phyloP scores from a whole-genome alignment of 371 early-diverging fungal species.

The Syncephalastrum contaminatum region DNA sequence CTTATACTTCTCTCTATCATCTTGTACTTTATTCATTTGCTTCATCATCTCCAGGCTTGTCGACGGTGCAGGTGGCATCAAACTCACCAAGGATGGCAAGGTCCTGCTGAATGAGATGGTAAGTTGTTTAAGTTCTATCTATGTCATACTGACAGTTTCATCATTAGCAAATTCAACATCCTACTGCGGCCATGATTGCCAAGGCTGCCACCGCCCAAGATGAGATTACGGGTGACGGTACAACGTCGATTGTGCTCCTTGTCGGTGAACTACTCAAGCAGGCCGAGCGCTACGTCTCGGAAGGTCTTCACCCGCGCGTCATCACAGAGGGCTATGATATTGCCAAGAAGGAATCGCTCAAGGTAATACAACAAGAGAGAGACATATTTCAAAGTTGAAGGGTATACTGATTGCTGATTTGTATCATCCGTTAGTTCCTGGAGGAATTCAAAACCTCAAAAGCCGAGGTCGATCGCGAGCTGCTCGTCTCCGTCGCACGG shows the following conservation, averaged over 20 bases:
- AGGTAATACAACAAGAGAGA: slow-evolving; percentile 40
- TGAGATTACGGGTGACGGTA: slow-evolving; percentile 99
- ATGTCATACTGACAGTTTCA: not conserved
- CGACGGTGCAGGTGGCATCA: slow-evolving; percentile 93
- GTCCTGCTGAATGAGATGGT: slow-evolving; percentile 98
- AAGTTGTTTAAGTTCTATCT: too few species aligned
- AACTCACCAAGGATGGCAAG: slow-evolving; percentile 97
- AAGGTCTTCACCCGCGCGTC: slow-evolving; percentile 97
- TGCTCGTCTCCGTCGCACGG: slow-evolving; percentile 90
- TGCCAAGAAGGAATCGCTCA: slow-evolving; percentile 92
- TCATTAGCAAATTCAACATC: slow-evolving; percentile 98
- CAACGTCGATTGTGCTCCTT: slow-evolving; percentile 95
- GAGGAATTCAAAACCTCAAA: slow-evolving; percentile 76
- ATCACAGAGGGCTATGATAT: slow-evolving; percentile 97
- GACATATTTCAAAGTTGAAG: too few species aligned
- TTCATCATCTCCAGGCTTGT: slow-evolving; percentile 76
- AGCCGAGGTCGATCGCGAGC: slow-evolving; percentile 84
- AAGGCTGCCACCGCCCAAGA: slow-evolving; percentile 98
- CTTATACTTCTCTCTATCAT: slow-evolving; percentile 6
- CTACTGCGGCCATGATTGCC: slow-evolving; percentile 99
- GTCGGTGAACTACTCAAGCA: slow-evolving; percentile 97
- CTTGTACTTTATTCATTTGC: slow-evolving; percentile 1
- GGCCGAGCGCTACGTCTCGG: slow-evolving; percentile 93
- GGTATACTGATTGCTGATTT: too few species aligned
- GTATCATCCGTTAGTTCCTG: slow-evolving; percentile 65